Evolutionary conservation across 2,329 filamentous ascomycete species (phyloP).

Genomic region (Exophiala sp.): DNA sequence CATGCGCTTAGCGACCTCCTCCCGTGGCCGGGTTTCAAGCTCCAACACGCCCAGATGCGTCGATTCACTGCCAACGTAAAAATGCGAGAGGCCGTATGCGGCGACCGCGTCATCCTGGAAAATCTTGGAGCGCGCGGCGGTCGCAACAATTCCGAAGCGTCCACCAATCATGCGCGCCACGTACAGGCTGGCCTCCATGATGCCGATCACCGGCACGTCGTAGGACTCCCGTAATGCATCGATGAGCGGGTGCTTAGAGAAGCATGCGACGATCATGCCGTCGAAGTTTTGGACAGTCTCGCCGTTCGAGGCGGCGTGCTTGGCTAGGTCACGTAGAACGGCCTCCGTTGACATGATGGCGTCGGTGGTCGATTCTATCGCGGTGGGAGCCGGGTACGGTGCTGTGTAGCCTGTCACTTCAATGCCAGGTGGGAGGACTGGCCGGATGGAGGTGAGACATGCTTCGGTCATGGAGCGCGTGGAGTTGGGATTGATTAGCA

Average conservation of each 20-base stretch:
- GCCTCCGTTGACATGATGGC: conserved; percentile 50
- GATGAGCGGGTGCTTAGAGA: conserved; percentile 48
- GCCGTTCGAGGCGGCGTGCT: conserved; percentile 37
- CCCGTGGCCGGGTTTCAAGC: conserved; percentile 38
- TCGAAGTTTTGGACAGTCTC: conserved; percentile 38
- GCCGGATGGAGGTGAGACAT: conserved; percentile 43
- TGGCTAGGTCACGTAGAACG: conserved; percentile 44
- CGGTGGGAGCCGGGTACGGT: conserved; percentile 47
- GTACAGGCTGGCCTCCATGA: conserved; percentile 53
- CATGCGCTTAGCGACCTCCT: conserved; percentile 40
- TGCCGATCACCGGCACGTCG: conserved; percentile 45
- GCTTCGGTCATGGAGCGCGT: conserved; percentile 47
- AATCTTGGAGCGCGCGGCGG: conserved; percentile 38
- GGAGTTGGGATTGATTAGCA: conserved; percentile 50
- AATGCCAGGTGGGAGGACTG: conserved; percentile 47
- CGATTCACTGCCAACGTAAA: conserved; percentile 43
- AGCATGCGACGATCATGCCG: conserved; percentile 50
- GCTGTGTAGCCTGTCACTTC: conserved; percentile 51
- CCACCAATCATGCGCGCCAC: conserved; percentile 49
- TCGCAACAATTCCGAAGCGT: conserved; percentile 46
- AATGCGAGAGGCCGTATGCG: conserved; percentile 41
- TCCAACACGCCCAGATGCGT: conserved; percentile 46
- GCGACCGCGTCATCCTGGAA: conserved; percentile 41
- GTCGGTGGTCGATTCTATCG: conserved; percentile 51
- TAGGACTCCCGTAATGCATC: conserved; percentile 47